Evolutionary conservation across 208 protist genomes (phyloP).

Genomic region (Acanthamoeba divionensis): DNA sequence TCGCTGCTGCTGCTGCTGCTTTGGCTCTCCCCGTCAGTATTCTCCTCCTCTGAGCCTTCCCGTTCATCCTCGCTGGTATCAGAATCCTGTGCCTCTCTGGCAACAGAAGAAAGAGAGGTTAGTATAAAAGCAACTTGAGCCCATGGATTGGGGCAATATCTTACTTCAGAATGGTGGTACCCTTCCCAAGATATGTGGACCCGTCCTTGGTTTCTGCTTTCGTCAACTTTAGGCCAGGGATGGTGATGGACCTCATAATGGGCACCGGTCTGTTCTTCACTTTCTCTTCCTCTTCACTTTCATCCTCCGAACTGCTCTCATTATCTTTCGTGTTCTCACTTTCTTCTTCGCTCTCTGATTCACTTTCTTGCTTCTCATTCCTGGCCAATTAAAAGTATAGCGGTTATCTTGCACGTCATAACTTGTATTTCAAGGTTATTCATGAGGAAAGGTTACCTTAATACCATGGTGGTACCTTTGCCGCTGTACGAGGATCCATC

Average conservation of each 20-base stretch:
- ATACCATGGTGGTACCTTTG: background rate
- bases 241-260: background rate
- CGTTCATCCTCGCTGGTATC: background rate
- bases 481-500: background rate
- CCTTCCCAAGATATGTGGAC: background rate
- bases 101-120: background rate
- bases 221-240: constrained; percentile 24
- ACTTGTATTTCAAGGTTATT: background rate
- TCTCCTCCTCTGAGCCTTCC: background rate
- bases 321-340: background rate
- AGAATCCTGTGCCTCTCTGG: background rate
- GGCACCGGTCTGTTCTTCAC: background rate
- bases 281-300: too few species aligned
- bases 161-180: constrained; percentile 29
- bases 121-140: too few species aligned
- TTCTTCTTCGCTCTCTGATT: background rate
- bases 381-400: background rate
- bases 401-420: background rate
- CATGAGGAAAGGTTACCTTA: background rate
- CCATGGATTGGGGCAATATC: too few species aligned
- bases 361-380: background rate
- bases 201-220: constrained; percentile 7
- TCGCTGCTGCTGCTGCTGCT: background rate
- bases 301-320: background rate
- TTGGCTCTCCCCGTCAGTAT: background rate